These are phyloP conservation scores for Crucihimalaya himalaica DNA, from an alignment of 345 rosid species.

Conservation along the genomic window DNA sequence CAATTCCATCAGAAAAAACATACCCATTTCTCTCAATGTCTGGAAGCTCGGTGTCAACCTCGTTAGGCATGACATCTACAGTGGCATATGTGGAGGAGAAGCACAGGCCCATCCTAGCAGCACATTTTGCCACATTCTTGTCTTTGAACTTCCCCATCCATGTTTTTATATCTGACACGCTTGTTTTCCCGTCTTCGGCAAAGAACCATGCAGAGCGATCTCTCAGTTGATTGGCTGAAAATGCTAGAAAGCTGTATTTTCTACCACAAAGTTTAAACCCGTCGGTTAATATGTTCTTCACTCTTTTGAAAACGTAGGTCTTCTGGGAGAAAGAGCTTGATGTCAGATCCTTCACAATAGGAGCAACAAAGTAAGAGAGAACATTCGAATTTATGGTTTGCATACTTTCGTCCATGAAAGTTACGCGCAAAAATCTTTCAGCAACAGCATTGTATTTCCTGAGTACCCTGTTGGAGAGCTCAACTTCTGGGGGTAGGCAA, in stretches of 20 bases:
- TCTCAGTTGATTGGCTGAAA: conserved; percentile 90
- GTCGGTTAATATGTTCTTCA: conserved; percentile 56
- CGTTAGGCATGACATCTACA: conserved; percentile 59
- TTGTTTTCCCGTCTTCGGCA: conserved; percentile 61
- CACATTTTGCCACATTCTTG: conserved; percentile 77
- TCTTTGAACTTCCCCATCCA: conserved; percentile 89
- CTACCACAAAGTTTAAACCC: conserved; percentile 86
- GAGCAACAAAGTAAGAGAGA: conserved; percentile 63
- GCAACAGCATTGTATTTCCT: conserved; percentile 64
- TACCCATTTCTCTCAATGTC: conserved; percentile 63
- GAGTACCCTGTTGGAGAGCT: conserved; percentile 86
- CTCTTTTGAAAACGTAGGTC: conserved; percentile 71
- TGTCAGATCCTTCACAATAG: conserved; percentile 64
- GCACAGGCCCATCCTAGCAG: conserved; percentile 95
- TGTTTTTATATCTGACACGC: conserved; percentile 45
- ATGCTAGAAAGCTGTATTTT: conserved; percentile 78
- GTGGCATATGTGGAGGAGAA: conserved; percentile 95
- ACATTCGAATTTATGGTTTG: conserved; percentile 65
- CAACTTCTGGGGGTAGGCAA: conserved; percentile 91
- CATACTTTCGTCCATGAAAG: conserved; percentile 92
- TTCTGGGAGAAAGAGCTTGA: conserved; percentile 56
- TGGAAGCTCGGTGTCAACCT: conserved; percentile 55
- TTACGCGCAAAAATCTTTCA: conserved; percentile 80
- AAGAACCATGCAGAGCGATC: conserved; percentile 95
- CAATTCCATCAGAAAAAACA: conserved; percentile 90